These are phyloP conservation scores for Tylopilus sp. DNA, from an alignment of 1,284 basidiomycete species.

Conservation along the genomic window DNA sequence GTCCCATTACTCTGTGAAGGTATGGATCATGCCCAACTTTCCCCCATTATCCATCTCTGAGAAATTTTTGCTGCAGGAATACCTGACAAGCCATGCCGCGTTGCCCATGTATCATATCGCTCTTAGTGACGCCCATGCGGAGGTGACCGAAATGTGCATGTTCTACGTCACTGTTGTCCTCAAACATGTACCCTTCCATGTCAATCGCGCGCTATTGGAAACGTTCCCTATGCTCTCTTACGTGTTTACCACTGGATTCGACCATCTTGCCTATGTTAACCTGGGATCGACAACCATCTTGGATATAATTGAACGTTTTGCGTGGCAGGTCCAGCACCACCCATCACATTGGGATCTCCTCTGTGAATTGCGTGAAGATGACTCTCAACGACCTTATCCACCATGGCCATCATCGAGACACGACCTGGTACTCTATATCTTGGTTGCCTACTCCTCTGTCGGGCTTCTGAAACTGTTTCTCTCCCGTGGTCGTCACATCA, in stretches of 20 bases:
- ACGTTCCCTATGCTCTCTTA: conserved; percentile 7
- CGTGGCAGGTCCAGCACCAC: conserved; percentile 2
- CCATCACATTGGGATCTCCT: conserved; percentile 10
- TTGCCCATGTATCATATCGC: conserved; percentile 3
- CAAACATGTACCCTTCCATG: neutral
- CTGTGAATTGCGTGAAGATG: conserved; percentile 9
- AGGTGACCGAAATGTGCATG: conserved; percentile 5
- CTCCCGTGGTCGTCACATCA: neutral
- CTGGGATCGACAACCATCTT: neutral
- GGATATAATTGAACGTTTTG: neutral
- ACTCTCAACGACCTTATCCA: conserved; percentile 4
- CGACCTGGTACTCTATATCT: conserved; percentile 5
- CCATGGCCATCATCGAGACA: conserved; percentile 13
- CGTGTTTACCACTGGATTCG: conserved; percentile 4
- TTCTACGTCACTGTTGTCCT: neutral
- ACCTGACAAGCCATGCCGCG: neutral
- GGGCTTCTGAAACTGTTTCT: conserved; percentile 1
- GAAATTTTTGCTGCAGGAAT: conserved; percentile 3
- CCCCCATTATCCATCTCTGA: neutral
- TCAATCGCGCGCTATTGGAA: neutral
- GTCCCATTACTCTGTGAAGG: conserved; percentile 12
- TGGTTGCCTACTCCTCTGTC: conserved; percentile 3
- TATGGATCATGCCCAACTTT: neutral
- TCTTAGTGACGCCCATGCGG: conserved; percentile 2
- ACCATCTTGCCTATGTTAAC: conserved; percentile 8